Conservation (phyloP, 306 rosid species). For the Acacia crassicarpa region DNA sequence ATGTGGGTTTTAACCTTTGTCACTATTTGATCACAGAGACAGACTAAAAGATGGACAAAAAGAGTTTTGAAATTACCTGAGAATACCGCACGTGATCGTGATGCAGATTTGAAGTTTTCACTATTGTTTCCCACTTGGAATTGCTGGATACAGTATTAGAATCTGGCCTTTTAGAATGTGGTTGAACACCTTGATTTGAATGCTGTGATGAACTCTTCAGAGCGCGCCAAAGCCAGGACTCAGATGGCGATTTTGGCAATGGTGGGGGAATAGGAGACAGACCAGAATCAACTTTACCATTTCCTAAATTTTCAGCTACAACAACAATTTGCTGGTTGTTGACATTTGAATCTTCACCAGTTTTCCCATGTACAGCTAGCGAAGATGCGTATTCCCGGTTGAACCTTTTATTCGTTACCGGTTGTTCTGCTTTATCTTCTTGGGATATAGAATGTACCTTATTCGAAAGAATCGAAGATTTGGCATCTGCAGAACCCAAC, state of each 20-base stretch:
- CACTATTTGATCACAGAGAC: neutral
- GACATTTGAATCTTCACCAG: slow-evolving; percentile 34
- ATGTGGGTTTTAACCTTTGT: slow-evolving; percentile 15
- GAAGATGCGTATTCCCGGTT: slow-evolving; percentile 30
- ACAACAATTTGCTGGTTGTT: slow-evolving; percentile 40
- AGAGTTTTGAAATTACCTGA: slow-evolving; percentile 57
- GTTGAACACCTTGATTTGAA: slow-evolving; percentile 31
- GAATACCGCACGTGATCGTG: slow-evolving; percentile 71
- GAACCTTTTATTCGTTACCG: neutral
- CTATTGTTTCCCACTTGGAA: slow-evolving; percentile 95
- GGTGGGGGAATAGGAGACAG: slow-evolving; percentile 63
- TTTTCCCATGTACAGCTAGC: slow-evolving; percentile 32
- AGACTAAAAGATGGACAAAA: neutral
- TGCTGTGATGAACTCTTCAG: slow-evolving; percentile 44
- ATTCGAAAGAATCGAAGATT: slow-evolving; percentile 23
- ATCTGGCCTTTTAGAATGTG: slow-evolving; percentile 41
- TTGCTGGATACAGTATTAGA: slow-evolving; percentile 46
- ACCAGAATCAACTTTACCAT: slow-evolving; percentile 21
- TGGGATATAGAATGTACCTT: slow-evolving; percentile 31
- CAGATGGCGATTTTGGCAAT: slow-evolving; percentile 87
- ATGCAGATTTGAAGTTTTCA: slow-evolving; percentile 64
- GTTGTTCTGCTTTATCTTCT: slow-evolving; percentile 26
- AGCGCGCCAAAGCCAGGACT: slow-evolving; percentile 91
- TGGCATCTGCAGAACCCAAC: slow-evolving; percentile 34
- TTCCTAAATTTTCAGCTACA: slow-evolving; percentile 39